phyloP scores from a whole-genome alignment of 768 basidiomycete species.

The Hygrophorus pudorinus region DNA sequence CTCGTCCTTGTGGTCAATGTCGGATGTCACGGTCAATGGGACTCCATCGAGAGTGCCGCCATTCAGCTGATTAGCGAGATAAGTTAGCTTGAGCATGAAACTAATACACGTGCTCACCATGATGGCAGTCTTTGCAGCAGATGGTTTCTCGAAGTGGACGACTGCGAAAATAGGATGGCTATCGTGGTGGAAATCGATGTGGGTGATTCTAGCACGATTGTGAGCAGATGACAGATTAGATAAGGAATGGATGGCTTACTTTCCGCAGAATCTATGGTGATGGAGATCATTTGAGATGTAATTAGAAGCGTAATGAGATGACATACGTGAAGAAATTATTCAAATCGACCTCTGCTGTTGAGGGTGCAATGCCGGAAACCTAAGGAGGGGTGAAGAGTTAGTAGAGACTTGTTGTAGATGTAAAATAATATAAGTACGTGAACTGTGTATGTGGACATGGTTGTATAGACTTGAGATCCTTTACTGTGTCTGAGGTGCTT shows the following conservation, averaged over 20 bases:
- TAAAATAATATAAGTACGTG: conserved; percentile 26
- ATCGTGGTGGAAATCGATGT: conserved; percentile 46
- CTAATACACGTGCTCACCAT: conserved; percentile 39
- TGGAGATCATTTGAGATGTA: conserved; percentile 4
- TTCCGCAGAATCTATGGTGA: conserved; percentile 72
- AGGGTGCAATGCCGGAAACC: conserved; percentile 64
- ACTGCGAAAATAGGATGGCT: conserved; percentile 40
- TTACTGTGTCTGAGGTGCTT: neutral
- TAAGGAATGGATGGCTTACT: conserved; percentile 29
- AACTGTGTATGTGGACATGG: conserved; percentile 34
- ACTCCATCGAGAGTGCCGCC: conserved; percentile 70
- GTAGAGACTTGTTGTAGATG: neutral
- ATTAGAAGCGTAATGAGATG: conserved; percentile 2
- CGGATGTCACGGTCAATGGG: conserved; percentile 61
- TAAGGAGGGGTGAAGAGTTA: conserved; percentile 24
- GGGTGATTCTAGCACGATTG: conserved; percentile 39
- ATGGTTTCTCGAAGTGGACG: conserved; percentile 76
- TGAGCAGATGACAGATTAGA: neutral
- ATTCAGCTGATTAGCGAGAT: conserved; percentile 37
- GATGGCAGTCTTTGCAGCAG: conserved; percentile 77
- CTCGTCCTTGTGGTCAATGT: conserved; percentile 48
- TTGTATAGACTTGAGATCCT: conserved; percentile 15
- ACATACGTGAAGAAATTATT: conserved; percentile 75
- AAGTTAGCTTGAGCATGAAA: neutral
- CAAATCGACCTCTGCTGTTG: conserved; percentile 59